A percentile compares a stretch with the other conserved stretches of the same genome.
Conservation (phyloP, 2,329 filamentous ascomycete genomes). For the Alternaria sp. region DNA sequence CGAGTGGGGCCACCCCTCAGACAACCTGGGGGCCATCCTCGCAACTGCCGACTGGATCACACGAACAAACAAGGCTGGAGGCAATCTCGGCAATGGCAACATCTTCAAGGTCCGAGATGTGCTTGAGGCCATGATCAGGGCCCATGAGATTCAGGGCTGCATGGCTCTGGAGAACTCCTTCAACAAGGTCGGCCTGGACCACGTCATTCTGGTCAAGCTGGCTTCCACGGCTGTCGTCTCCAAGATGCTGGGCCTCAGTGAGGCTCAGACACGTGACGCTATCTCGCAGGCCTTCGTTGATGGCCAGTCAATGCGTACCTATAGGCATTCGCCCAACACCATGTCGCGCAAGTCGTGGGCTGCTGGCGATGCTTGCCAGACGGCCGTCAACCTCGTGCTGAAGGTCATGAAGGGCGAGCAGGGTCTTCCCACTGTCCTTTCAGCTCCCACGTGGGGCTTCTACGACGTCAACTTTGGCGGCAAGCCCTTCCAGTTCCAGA, state of each 20-base stretch:
- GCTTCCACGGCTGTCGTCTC: constrained; percentile 93
- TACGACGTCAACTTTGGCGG: constrained; percentile 98
- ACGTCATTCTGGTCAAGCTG: constrained; percentile 98
- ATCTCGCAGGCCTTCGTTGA: constrained; percentile 98
- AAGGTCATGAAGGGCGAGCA: constrained; percentile 92
- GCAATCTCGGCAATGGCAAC: constrained; percentile 74
- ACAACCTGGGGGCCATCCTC: constrained; percentile 96
- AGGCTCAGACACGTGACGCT: constrained; percentile 92
- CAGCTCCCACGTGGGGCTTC: constrained; percentile 94
- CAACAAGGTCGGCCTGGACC: constrained; percentile 98
- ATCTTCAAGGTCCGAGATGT: constrained; percentile 89
- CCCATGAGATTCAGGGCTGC: constrained; percentile 98
- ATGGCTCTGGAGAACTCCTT: constrained; percentile 96
- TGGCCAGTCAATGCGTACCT: constrained; percentile 93
- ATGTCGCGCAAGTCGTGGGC: constrained; percentile 99
- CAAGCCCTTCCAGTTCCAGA: constrained; percentile 90
- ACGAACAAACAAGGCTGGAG: constrained; percentile 88
- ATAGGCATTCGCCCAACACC: constrained; percentile 97
- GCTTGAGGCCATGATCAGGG: constrained; percentile 98
- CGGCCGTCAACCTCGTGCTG: constrained; percentile 87
- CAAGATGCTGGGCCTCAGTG: constrained; percentile 89
- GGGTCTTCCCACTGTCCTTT: constrained; percentile 90
- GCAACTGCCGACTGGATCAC: constrained; percentile 98
- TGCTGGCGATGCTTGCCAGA: constrained; percentile 96
- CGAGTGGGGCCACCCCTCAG: constrained; percentile 98